A percentile compares a stretch with the other conserved stretches of the same genome.
Evolutionary conservation across 805 yeast species (phyloP).

Genomic region (Kluyveromyces siamensis): DNA sequence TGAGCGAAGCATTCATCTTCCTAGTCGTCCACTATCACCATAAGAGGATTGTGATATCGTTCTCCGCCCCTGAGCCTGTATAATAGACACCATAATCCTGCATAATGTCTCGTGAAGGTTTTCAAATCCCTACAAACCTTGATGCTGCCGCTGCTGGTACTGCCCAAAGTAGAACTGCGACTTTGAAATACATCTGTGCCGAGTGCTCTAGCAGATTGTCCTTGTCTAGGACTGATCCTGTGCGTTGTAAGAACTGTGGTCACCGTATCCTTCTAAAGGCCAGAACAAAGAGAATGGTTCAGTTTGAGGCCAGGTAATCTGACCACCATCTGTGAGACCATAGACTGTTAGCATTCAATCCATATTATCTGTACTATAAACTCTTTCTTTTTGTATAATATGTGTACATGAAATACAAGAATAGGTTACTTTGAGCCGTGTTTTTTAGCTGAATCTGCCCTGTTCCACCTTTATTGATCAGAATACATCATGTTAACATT

Average conservation of each 20-base stretch:
- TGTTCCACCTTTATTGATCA: too few species aligned
- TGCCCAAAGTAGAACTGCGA: conserved; percentile 58
- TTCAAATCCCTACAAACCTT: conserved; percentile 69
- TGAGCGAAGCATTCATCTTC: too few species aligned
- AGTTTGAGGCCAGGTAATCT: conserved; percentile 64
- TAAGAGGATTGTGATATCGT: too few species aligned
- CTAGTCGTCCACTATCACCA: too few species aligned
- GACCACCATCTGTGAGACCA: too few species aligned
- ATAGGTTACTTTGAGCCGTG: too few species aligned
- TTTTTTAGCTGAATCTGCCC: too few species aligned
- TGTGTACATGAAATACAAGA: too few species aligned
- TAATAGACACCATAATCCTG: not conserved
- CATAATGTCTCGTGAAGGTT: conserved; percentile 67
- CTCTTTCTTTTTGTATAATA: too few species aligned
- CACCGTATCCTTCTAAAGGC: conserved; percentile 96
- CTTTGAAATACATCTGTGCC: conserved; percentile 91
- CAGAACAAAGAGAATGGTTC: conserved; percentile 94
- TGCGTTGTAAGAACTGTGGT: conserved; percentile 97
- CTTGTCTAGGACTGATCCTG: conserved; percentile 87
- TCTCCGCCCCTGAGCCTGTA: not conserved
- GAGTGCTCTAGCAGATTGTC: conserved; percentile 89
- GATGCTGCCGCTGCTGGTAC: conserved; percentile 86
- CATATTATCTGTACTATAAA: too few species aligned
- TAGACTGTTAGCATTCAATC: too few species aligned
- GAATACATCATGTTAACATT: too few species aligned